These are phyloP conservation scores for Mimosa pudica DNA, from an alignment of 306 rosid species.

Conservation along the genomic window DNA sequence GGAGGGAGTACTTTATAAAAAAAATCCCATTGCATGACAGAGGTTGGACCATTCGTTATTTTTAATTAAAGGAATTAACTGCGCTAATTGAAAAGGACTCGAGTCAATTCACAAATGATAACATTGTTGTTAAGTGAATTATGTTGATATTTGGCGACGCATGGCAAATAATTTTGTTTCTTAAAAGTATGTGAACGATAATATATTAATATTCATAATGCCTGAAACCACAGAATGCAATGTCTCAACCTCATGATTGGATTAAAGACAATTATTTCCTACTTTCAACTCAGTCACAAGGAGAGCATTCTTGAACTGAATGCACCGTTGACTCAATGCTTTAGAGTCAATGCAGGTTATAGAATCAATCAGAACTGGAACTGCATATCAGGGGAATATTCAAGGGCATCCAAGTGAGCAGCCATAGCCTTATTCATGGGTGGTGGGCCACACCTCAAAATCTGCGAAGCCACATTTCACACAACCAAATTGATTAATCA, in stretches of 20 bases:
- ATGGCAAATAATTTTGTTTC: too few species aligned
- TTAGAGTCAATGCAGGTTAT: not conserved
- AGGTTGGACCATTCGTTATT: too few species aligned
- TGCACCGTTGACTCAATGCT: constrained; percentile 24
- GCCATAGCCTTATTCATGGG: constrained; percentile 99
- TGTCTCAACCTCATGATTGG: constrained; percentile 21
- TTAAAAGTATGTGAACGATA: not conserved
- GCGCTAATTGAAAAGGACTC: too few species aligned
- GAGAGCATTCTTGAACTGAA: constrained; percentile 6
- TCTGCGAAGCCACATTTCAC: constrained; percentile 50
- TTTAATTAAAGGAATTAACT: too few species aligned
- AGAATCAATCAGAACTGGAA: constrained; percentile 76
- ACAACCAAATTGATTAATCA: constrained; percentile 18
- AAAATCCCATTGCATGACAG: too few species aligned
- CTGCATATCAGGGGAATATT: constrained; percentile 74
- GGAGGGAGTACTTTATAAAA: too few species aligned
- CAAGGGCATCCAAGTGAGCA: constrained; percentile 73
- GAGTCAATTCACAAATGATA: too few species aligned
- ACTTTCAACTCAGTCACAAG: constrained; percentile 15
- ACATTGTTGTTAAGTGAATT: too few species aligned
- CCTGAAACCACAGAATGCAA: not conserved
- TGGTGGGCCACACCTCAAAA: constrained; percentile 94
- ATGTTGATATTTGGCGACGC: not conserved
- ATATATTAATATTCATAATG: not conserved
- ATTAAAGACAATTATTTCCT: constrained; percentile 42